These are phyloP conservation scores for Podospora comata DNA, from an alignment of 495 filamentous ascomycete species.

Conservation along the genomic window DNA sequence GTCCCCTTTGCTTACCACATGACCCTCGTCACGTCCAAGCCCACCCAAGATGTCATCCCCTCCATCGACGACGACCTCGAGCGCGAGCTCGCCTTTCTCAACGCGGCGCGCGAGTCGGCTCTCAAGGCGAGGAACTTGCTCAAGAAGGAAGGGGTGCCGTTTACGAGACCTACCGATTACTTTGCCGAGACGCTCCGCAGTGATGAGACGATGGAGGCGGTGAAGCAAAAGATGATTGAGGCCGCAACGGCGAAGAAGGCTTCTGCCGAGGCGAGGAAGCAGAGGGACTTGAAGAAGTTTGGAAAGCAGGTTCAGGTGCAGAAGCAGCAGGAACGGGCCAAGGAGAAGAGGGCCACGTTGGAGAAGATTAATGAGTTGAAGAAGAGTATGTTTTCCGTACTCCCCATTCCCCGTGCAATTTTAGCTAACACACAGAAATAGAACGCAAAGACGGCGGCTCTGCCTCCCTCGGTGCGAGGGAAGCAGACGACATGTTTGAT, in stretches of 20 bases:
- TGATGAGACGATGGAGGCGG: slow-evolving; percentile 96
- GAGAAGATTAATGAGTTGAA: slow-evolving; percentile 93
- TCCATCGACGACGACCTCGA: slow-evolving; percentile 80
- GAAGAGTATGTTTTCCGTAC: slow-evolving; percentile 64
- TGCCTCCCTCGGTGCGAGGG: slow-evolving; percentile 56
- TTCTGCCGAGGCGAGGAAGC: slow-evolving; percentile 81
- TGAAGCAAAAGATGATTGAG: slow-evolving; percentile 89
- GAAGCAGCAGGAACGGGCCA: slow-evolving; percentile 87
- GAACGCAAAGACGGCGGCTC: slow-evolving; percentile 77
- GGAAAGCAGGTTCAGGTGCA: slow-evolving; percentile 97
- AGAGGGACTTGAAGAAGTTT: slow-evolving; percentile 96
- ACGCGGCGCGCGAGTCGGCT: slow-evolving; percentile 78
- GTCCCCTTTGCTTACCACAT: slow-evolving; percentile 56
- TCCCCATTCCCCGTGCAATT: slow-evolving; percentile 1
- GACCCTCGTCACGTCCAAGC: slow-evolving; percentile 47
- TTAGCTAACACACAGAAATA: slow-evolving; percentile 35
- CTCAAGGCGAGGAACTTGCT: slow-evolving; percentile 66
- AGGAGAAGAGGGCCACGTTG: slow-evolving; percentile 83
- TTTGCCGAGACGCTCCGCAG: slow-evolving; percentile 99
- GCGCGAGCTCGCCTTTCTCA: slow-evolving; percentile 91
- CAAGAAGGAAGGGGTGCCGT: slow-evolving; percentile 76
- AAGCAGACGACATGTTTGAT: slow-evolving; percentile 92
- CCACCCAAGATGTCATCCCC: slow-evolving; percentile 51
- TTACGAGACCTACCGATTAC: slow-evolving; percentile 87
- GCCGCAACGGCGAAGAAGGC: slow-evolving; percentile 92